Evolutionary conservation across 108 stramenopile species (phyloP).

Genomic region (Nitzschia sp.): DNA sequence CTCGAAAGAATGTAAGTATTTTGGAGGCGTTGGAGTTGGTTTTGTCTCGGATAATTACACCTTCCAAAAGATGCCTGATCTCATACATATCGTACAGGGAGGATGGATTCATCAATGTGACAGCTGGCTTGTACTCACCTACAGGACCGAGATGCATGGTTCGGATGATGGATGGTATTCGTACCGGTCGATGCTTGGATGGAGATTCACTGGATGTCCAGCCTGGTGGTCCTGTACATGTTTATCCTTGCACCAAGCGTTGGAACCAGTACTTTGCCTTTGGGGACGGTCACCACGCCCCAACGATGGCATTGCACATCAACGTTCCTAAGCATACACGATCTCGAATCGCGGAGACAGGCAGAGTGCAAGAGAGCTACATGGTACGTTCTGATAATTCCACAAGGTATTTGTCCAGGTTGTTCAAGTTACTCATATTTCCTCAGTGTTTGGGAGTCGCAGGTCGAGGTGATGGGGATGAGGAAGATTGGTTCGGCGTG

Average conservation of each 20-base stretch:
- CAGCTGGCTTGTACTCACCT: conserved; percentile 56
- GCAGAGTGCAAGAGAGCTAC: conserved; percentile 51
- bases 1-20: conserved; percentile 58
- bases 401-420: background rate
- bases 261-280: conserved; percentile 88
- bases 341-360: conserved; percentile 36
- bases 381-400: conserved; percentile 12
- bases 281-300: conserved; percentile 72
- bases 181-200: conserved; percentile 78
- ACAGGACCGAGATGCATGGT: conserved; percentile 79
- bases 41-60: background rate
- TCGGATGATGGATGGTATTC: conserved; percentile 69
- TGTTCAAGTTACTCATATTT: background rate
- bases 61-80: background rate
- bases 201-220: conserved; percentile 52
- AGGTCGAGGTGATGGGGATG: conserved; percentile 65
- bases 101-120: conserved; percentile 61
- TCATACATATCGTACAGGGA: conserved; percentile 21
- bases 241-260: conserved; percentile 73
- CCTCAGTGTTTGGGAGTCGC: conserved; percentile 60
- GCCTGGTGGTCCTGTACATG: conserved; percentile 69
- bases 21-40: background rate
- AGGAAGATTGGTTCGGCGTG: conserved; percentile 55
- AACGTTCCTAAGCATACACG: conserved; percentile 64
- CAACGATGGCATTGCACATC: conserved; percentile 59